Base-by-base conservation (phyloP, 2,329 filamentous ascomycete genomes). In the Colletotrichum somersetense region DNA sequence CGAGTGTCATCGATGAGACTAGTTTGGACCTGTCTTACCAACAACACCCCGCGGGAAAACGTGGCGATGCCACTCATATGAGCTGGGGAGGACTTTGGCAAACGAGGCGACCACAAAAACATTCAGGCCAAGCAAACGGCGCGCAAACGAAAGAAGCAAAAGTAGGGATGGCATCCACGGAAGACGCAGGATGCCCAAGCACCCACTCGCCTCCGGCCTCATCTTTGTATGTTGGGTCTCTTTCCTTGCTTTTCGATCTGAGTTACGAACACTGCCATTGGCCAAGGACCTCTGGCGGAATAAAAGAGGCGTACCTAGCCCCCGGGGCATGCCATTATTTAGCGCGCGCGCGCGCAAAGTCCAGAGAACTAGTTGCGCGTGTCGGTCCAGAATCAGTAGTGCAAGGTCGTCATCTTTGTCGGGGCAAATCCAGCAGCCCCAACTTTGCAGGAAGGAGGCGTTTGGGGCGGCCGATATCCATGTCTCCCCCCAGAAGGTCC, bases 251-350 rank as follows among this genome's bases (percentile, higher is more conserved):
- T 30, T 55, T 53, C 56, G 69, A 65, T 70, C 46, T 56, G 59
- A 33, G 56, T 53, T 61, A 20, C 35, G 26, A 38, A 55, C 59
- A 53, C 55, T 56, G 38, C 53, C 59, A 70, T 65, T 72, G 66
- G 59, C 59, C 26, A 59, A 46, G 33, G 12, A 26, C 14, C 10
- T 48, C 11, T 59, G 38, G 33, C 38, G 12, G 44, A 48, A 52
- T 38, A 40, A 20, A 42, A 5, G 8, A 46, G 53, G 53, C 26
- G 52, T 8, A 7, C 40, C 40, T 67, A 33, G 33, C 52, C 35
- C 23, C 64, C 50, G 50, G 58, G 35, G 66, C 23, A 59, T 55
- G 23, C 11, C 26, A 35, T 23, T 42, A 30, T n/a, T 18, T 46
- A 55, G 67, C 44, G 20, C 44, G 20, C 20, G 20, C 55, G 46